Conservation (phyloP, 139 green algal genomes). For the Chlamydomonas asymmetrica region DNA sequence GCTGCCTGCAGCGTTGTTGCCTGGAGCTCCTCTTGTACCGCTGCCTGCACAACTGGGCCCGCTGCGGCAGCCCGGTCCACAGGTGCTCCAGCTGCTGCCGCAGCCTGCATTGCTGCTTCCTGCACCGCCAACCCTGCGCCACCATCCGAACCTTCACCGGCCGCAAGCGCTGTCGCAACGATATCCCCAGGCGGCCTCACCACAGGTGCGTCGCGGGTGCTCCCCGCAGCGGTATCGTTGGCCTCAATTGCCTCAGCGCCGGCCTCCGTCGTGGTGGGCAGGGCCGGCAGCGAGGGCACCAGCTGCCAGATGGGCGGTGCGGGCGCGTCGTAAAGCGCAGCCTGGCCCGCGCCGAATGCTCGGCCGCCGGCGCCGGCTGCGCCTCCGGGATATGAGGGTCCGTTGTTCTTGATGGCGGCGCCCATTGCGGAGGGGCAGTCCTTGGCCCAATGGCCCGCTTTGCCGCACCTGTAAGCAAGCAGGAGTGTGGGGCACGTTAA, state of each 20-base stretch:
- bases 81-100: not conserved
- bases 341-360: not conserved
- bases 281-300: not conserved
- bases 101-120: not conserved
- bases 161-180: not conserved
- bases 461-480: constrained; percentile 25
- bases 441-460: constrained; percentile 52
- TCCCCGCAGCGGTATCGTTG: not conserved
- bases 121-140: not conserved
- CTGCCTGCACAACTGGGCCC: too few relatives aligned
- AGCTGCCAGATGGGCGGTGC: not conserved
- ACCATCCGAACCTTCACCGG: not conserved
- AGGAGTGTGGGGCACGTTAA: not conserved
- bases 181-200: not conserved
- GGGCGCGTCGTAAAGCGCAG: not conserved
- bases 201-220: not conserved
- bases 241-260: not conserved
- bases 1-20: too few relatives aligned
- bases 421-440: constrained; percentile 45
- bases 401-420: too few relatives aligned
- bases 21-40: too few relatives aligned
- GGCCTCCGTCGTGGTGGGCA: not conserved
- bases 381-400: too few relatives aligned
- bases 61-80: too few relatives aligned
- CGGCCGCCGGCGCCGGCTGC: not conserved